Evolutionary conservation across 345 rosid species (phyloP), one percentile per base, ranked within the genome.

Genomic region (Schrenkiella parvula): DNA sequence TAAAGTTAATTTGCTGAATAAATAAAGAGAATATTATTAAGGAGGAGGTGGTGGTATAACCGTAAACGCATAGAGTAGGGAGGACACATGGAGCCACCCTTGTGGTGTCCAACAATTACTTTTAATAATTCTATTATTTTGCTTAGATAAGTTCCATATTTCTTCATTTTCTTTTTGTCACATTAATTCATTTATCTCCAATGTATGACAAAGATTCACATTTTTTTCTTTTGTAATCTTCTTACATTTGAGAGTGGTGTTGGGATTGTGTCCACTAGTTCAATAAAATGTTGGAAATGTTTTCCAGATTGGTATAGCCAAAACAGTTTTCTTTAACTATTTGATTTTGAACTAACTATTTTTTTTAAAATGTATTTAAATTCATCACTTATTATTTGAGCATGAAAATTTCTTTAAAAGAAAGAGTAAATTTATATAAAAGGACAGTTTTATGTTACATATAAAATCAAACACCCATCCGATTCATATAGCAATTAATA

Each of bases 91-190:
- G 41, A 39, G 37, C 31, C 39, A 68, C 53, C 5, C 39, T 52
- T 52, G 29, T 54, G 72, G 72, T 54, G 15, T 39, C 60, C 50
- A 19, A 29, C 22, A 26, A 14, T 68, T 54, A 34, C 56, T 64
- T 67, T 39, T 17, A 17, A 12, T 10, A 68, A 57, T 21, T 56
- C 44, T 54, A 8, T 41, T 68, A 54, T 28, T 66, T 19, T 38
- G 39, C 17, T 50, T 65, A 8, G 18, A 22, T 22, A 50, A 48
- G 34, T 47, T 48, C 28, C 1, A 21, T 31, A 0, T 13, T 6
- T 47, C 8, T 42, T 26, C 11, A 4, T n/a, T 25, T 22, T 28
- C 6, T 28, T 28, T 28, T 28, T 28, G 31, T 28, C 31, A 28
- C 6, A 28, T 28, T 28, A 4, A 4, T 28, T 28, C 31, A 4